Conservation (phyloP, 2,329 filamentous ascomycete species). For the Aureobasidium leucospermi region DNA sequence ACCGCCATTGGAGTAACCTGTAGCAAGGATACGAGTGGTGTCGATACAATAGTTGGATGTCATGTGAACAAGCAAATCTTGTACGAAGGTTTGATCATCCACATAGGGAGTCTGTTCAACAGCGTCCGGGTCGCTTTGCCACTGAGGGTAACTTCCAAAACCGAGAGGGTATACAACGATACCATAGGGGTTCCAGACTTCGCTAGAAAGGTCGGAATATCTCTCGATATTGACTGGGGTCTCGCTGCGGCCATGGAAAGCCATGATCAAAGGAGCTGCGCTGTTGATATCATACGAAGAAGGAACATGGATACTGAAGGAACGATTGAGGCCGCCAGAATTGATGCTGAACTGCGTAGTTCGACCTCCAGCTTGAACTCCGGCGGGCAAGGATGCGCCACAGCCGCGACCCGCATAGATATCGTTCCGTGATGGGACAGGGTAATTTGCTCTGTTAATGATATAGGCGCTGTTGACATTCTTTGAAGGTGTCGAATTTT, state of each 20-base stretch:
- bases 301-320: conserved; percentile 33
- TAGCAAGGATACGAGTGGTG: conserved; percentile 35
- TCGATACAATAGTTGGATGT: conserved; percentile 38
- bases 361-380: conserved; percentile 17
- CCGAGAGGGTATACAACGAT: conserved; percentile 41
- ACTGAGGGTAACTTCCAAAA: conserved; percentile 30
- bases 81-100: conserved; percentile 37
- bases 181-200: conserved; percentile 36
- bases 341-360: conserved; percentile 17
- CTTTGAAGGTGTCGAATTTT: background rate
- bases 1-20: conserved; percentile 49
- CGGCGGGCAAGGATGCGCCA: conserved; percentile 19
- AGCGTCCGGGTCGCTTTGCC: conserved; percentile 37
- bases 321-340: conserved; percentile 26
- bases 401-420: conserved; percentile 21
- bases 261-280: conserved; percentile 38
- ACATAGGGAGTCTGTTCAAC: conserved; percentile 22
- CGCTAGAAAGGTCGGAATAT: conserved; percentile 40
- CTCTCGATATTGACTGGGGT: conserved; percentile 32
- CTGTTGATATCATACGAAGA: conserved; percentile 31
- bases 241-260: conserved; percentile 40
- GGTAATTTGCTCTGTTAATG: conserved; percentile 11
- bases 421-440: conserved; percentile 9
- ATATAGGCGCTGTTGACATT: background rate
- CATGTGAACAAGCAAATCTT: conserved; percentile 34